Conservation (phyloP, 768 basidiomycete genomes). For the Macrolepiota fuliginosa region DNA sequence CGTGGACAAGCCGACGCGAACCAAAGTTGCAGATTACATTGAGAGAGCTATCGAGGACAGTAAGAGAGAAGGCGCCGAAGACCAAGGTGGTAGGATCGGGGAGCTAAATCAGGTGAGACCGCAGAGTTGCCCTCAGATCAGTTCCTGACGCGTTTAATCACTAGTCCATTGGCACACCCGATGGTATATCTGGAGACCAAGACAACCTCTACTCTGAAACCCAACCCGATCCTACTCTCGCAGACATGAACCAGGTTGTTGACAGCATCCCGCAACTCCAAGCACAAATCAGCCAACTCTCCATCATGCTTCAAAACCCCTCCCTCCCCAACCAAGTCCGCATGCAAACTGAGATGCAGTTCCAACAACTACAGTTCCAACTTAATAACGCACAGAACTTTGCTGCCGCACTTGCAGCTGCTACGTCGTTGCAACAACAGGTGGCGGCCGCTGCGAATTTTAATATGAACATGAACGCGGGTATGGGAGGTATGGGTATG, state of each 20-base stretch:
- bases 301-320: conserved; percentile 77
- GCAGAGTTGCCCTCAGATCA: background rate
- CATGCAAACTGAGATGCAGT: conserved; percentile 79
- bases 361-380: conserved; percentile 77
- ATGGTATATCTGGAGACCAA: conserved; percentile 32
- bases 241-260: conserved; percentile 70
- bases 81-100: conserved; percentile 23
- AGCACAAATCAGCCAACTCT: conserved; percentile 80
- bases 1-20: conserved; percentile 76
- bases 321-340: conserved; percentile 69
- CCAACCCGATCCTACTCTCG: conserved; percentile 52
- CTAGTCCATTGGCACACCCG: conserved; percentile 17
- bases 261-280: conserved; percentile 81
- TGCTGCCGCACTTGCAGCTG: conserved; percentile 60
- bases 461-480: conserved; percentile 34
- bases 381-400: conserved; percentile 78
- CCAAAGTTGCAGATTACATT: conserved; percentile 79
- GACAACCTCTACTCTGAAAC: conserved; percentile 69
- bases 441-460: conserved; percentile 15
- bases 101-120: conserved; percentile 33
- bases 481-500: conserved; percentile 38
- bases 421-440: conserved; percentile 46
- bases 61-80: conserved; percentile 58
- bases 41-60: conserved; percentile 78
- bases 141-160: background rate